Conservation (phyloP, 2,329 filamentous ascomycete genomes). For the Epichloe scottii region DNA sequence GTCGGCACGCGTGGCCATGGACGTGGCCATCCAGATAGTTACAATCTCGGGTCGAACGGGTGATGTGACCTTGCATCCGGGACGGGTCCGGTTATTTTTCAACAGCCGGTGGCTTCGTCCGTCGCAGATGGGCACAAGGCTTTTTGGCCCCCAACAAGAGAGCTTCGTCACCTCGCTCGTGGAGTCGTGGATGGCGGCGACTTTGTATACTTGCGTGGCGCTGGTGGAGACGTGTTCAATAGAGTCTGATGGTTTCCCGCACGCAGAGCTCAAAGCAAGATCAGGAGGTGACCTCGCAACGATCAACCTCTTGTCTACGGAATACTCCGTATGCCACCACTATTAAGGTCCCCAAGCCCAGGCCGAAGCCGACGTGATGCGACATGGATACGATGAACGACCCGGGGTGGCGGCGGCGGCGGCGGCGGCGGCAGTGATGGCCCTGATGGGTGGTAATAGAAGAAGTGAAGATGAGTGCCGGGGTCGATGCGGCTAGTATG, state of each 20-base stretch:
- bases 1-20: background rate
- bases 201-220: too few species aligned
- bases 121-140: background rate
- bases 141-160: background rate
- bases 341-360: background rate
- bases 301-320: too few species aligned
- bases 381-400: background rate
- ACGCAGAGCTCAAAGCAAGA: too few species aligned
- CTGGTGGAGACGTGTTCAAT: too few species aligned
- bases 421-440: background rate
- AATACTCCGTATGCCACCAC: too few species aligned
- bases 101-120: background rate
- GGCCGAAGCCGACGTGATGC: background rate
- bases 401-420: background rate
- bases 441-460: too few species aligned
- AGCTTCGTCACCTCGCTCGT: background rate
- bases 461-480: too few species aligned
- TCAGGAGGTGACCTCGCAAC: too few species aligned
- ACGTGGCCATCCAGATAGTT: background rate
- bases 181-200: too few species aligned
- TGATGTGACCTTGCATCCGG: background rate
- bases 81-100: background rate
- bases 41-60: background rate
- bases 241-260: too few species aligned
- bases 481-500: too few species aligned